phyloP scores from a whole-genome alignment of 106 monocot species.

The Allium fistulosum region DNA sequence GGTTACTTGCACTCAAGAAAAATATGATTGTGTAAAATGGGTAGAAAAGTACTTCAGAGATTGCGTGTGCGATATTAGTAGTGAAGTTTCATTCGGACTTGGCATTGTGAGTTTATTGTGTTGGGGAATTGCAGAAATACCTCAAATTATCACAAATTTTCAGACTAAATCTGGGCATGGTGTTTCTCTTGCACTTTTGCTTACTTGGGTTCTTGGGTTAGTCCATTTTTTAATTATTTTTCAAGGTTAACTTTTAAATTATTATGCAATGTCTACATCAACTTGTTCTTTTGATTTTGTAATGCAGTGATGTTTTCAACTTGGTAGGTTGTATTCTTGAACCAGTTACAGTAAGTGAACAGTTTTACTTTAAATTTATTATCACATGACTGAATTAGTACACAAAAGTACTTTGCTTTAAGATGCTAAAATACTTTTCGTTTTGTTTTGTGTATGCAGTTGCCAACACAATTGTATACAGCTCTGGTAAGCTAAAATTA shows the following conservation, averaged over 20 bases:
- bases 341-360: slow-evolving; percentile 45
- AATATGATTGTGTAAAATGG: slow-evolving; percentile 43
- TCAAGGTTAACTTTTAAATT: too few relatives aligned
- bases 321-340: slow-evolving; percentile 67
- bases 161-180: slow-evolving; percentile 66
- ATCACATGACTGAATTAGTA: too few relatives aligned
- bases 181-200: slow-evolving; percentile 48
- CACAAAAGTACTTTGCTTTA: not conserved
- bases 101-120: slow-evolving; percentile 42
- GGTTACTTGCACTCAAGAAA: slow-evolving; percentile 14
- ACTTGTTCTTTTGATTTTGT: not conserved
- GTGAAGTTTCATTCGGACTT: slow-evolving; percentile 45
- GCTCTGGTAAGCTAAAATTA: slow-evolving; percentile 33
- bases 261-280: too few relatives aligned
- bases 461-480: slow-evolving; percentile 71
- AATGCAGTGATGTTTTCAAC: slow-evolving; percentile 63
- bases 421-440: not conserved
- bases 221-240: not conserved
- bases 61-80: slow-evolving; percentile 30
- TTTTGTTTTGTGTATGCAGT: slow-evolving; percentile 24
- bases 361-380: too few relatives aligned
- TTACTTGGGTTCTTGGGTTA: slow-evolving; percentile 71
- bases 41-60: slow-evolving; percentile 50
- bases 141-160: slow-evolving; percentile 76
- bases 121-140: slow-evolving; percentile 72